A percentile compares a stretch with the other conserved stretches of the same genome.
Evolutionary conservation across 2,329 filamentous ascomycete genomes (phyloP).

Genomic region (Neopestalotiopsis sp.): DNA sequence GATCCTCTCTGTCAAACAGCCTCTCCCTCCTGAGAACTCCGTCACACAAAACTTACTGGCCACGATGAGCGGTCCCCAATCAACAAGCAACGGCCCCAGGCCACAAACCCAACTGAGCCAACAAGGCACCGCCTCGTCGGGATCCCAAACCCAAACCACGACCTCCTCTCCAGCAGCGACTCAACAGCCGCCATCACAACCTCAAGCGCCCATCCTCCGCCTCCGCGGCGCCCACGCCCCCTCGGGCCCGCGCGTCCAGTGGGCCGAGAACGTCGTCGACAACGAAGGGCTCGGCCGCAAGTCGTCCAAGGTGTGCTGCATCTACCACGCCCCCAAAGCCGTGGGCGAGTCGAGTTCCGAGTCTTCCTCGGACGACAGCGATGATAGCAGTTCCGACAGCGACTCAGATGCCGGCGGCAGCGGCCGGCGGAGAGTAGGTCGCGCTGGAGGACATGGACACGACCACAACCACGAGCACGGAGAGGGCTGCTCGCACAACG

Average conservation of each 20-base stretch:
- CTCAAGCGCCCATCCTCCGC: constrained; percentile 48
- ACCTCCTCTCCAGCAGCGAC: background rate
- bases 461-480: constrained; percentile 37
- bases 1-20: background rate
- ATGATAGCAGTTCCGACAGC: constrained; percentile 56
- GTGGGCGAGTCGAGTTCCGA: constrained; percentile 83
- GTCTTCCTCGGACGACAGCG: constrained; percentile 62
- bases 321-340: constrained; percentile 86
- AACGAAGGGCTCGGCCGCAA: constrained; percentile 96
- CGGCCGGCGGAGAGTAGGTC: constrained; percentile 42
- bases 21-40: background rate
- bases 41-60: background rate
- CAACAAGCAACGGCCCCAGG: background rate
- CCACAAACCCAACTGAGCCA: background rate
- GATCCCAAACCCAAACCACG: constrained; percentile 1
- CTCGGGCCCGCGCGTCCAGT: constrained; percentile 73
- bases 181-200: constrained; percentile 17
- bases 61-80: background rate
- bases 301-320: constrained; percentile 98
- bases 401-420: constrained; percentile 58
- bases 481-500: constrained; percentile 33
- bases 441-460: constrained; percentile 35
- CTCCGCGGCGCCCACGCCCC: constrained; percentile 54
- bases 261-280: constrained; percentile 92
- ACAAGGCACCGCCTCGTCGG: background rate